These are phyloP conservation scores for Penicillium egyptiacum DNA, from an alignment of 495 filamentous ascomycete species.

Conservation along the genomic window DNA sequence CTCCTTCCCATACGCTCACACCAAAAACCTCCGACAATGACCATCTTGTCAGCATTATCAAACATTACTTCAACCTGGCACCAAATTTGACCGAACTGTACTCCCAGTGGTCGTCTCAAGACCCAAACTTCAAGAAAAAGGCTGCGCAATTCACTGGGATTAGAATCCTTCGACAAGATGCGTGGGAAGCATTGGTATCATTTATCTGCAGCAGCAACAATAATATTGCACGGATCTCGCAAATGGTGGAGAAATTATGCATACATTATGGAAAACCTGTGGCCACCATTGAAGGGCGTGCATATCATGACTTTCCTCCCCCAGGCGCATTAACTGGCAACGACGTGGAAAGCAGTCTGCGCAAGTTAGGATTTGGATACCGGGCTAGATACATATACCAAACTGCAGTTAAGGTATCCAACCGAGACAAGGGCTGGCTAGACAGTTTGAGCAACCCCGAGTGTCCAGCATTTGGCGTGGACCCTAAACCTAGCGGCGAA, in stretches of 20 bases:
- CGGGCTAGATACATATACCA: slow-evolving; percentile 86
- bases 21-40: slow-evolving; percentile 42
- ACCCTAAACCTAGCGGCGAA: slow-evolving; percentile 45
- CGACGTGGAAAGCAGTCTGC: slow-evolving; percentile 73
- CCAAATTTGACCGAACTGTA: slow-evolving; percentile 75
- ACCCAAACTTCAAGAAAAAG: slow-evolving; percentile 86
- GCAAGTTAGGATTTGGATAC: slow-evolving; percentile 90
- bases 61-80: slow-evolving; percentile 79
- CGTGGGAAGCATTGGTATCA: slow-evolving; percentile 90
- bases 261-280: slow-evolving; percentile 77
- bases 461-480: slow-evolving; percentile 55
- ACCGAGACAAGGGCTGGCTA: slow-evolving; percentile 72
- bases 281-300: slow-evolving; percentile 62
- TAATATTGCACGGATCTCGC: slow-evolving; percentile 90
- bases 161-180: slow-evolving; percentile 90
- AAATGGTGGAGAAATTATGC: slow-evolving; percentile 95
- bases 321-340: slow-evolving; percentile 67
- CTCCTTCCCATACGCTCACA: neutral
- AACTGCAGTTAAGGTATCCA: slow-evolving; percentile 73
- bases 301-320: slow-evolving; percentile 85
- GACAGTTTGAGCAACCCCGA: slow-evolving; percentile 73
- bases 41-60: slow-evolving; percentile 65
- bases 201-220: slow-evolving; percentile 99
- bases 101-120: slow-evolving; percentile 78
- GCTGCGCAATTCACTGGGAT: slow-evolving; percentile 87